phyloP scores from a whole-genome alignment of 495 filamentous ascomycete species.

The Massariosphaeria phaeospora region DNA sequence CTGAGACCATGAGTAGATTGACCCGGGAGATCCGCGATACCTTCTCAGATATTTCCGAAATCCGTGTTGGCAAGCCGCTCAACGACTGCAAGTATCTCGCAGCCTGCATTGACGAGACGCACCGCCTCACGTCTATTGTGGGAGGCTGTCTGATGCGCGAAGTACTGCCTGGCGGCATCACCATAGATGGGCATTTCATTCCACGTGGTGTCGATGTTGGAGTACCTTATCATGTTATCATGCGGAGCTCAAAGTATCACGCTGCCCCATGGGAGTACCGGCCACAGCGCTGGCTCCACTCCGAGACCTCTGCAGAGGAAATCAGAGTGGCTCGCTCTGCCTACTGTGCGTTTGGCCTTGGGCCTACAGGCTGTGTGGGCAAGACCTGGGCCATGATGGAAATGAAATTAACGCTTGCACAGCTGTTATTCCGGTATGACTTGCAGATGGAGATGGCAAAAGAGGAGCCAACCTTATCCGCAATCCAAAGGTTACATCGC shows the following conservation, averaged over 20 bases:
- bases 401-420: conserved; percentile 3
- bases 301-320: not conserved
- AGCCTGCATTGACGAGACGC: conserved; percentile 4
- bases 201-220: conserved; percentile 4
- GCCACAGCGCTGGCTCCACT: not conserved
- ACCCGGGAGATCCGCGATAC: not conserved
- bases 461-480: not conserved
- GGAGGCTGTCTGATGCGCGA: not conserved
- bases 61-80: not conserved
- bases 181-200: not conserved
- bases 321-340: not conserved
- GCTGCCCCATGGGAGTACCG: not conserved
- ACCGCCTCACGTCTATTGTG: not conserved
- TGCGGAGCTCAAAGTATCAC: not conserved
- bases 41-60: not conserved
- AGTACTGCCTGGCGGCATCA: not conserved
- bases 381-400: not conserved
- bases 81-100: not conserved
- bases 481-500: no score
- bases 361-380: conserved; percentile 1
- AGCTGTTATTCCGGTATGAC: conserved; percentile 1
- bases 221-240: not conserved
- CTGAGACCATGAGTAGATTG: not conserved
- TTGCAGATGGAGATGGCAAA: not conserved
- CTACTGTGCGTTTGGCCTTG: not conserved